These are phyloP conservation scores for Onygenales sp. DNA, from an alignment of 2,329 filamentous ascomycete species.

Conservation along the genomic window DNA sequence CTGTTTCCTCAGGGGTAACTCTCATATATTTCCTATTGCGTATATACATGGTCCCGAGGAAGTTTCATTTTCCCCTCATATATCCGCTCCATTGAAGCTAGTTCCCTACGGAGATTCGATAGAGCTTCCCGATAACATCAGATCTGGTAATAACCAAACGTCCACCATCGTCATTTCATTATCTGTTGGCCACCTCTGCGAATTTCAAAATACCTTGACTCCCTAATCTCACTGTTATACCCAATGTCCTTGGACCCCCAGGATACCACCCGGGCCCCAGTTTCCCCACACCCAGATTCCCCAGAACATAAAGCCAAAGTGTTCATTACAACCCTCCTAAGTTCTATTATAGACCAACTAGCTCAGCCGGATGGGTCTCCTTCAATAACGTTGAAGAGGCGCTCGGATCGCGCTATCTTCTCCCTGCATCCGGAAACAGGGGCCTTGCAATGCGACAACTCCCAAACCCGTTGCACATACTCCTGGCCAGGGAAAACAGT, in stretches of 20 bases:
- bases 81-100: too few relatives aligned
- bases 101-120: too few relatives aligned
- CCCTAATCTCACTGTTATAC: neutral
- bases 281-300: neutral
- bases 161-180: too few relatives aligned
- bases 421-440: conserved; percentile 21
- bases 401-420: conserved; percentile 14
- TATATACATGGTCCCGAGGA: too few relatives aligned
- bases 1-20: too few relatives aligned
- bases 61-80: too few relatives aligned
- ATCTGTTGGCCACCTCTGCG: too few relatives aligned
- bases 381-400: conserved; percentile 18
- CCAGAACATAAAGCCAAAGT: conserved; percentile 15
- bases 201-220: too few relatives aligned
- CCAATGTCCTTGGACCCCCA: neutral
- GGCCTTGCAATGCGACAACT: conserved; percentile 16
- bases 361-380: conserved; percentile 18
- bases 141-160: too few relatives aligned
- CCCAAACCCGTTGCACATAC: conserved; percentile 23
- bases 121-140: too few relatives aligned
- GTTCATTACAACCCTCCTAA: conserved; percentile 22
- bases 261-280: neutral
- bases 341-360: conserved; percentile 18
- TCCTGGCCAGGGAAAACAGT: conserved; percentile 47
- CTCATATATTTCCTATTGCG: too few relatives aligned